Evolutionary conservation across 192 early-diverging fungal species (phyloP).

Genomic region (Linnemannia zychae): DNA sequence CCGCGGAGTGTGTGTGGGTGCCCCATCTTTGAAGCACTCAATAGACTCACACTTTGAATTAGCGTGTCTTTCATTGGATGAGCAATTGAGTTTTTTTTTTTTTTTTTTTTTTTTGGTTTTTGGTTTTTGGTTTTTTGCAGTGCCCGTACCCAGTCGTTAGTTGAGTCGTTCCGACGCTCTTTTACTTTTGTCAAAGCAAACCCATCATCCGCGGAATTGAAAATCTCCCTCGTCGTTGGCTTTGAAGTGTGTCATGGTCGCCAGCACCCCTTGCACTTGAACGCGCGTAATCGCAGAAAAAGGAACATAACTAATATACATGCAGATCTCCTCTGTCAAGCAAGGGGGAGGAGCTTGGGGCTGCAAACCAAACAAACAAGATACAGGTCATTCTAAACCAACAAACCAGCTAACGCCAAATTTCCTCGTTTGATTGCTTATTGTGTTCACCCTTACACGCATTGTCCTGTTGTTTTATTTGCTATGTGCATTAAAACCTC

Average conservation of each 20-base stretch:
- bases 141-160: too few species aligned
- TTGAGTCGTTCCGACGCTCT: too few species aligned
- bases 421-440: not conserved
- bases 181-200: too few species aligned
- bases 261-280: not conserved
- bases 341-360: not conserved
- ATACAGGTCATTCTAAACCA: not conserved
- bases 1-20: not conserved
- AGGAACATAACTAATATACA: not conserved
- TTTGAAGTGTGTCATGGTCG: not conserved
- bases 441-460: not conserved
- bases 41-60: not conserved
- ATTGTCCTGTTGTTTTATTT: not conserved
- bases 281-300: constrained; percentile 2
- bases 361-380: not conserved
- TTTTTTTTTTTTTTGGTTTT: too few species aligned
- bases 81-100: too few species aligned
- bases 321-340: constrained; percentile 2
- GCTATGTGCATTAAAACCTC: not conserved
- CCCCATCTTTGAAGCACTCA: not conserved
- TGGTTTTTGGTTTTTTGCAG: too few species aligned
- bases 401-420: not conserved
- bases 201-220: not conserved
- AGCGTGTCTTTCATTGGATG: too few species aligned
- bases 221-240: not conserved